These are phyloP conservation scores for Pythium diclinum DNA, from an alignment of 352 stramenopile genomes.

Conservation along the genomic window DNA sequence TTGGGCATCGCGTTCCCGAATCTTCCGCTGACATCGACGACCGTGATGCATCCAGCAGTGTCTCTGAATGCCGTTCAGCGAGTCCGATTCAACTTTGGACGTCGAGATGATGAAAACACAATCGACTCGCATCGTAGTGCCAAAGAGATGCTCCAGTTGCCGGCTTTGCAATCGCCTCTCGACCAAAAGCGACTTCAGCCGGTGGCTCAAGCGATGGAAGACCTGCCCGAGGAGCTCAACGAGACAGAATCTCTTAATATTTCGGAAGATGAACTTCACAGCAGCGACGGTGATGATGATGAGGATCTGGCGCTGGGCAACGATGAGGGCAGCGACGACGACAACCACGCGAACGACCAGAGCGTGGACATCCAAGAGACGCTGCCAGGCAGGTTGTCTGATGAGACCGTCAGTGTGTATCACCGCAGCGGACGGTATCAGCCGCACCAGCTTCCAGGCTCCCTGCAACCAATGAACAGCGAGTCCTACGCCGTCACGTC, in stretches of 20 bases:
- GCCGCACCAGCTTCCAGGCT: not conserved
- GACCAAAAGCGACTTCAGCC: constrained; percentile 14
- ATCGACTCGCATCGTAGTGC: not conserved
- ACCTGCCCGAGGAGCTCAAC: not conserved
- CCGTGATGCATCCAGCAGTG: constrained; percentile 69
- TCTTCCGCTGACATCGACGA: constrained; percentile 39
- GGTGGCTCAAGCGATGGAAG: constrained; percentile 6
- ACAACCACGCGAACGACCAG: not conserved
- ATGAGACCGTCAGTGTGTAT: not conserved
- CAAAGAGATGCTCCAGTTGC: not conserved
- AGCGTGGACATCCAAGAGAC: not conserved
- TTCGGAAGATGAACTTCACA: not conserved
- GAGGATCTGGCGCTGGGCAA: not conserved
- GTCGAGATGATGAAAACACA: not conserved
- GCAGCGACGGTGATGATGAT: not conserved
- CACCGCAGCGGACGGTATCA: not conserved
- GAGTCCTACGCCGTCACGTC: not conserved
- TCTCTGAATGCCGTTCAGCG: constrained; percentile 86
- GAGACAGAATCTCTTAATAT: not conserved
- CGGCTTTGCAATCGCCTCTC: constrained; percentile 5
- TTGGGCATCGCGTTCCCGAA: constrained; percentile 81
- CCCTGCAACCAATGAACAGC: not conserved
- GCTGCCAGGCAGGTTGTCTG: not conserved
- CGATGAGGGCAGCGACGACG: not conserved
- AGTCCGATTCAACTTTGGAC: constrained; percentile 78